These are phyloP conservation scores for Lasiodiplodia hormozganensis DNA, from an alignment of 2,329 filamentous ascomycete species.

Conservation along the genomic window DNA sequence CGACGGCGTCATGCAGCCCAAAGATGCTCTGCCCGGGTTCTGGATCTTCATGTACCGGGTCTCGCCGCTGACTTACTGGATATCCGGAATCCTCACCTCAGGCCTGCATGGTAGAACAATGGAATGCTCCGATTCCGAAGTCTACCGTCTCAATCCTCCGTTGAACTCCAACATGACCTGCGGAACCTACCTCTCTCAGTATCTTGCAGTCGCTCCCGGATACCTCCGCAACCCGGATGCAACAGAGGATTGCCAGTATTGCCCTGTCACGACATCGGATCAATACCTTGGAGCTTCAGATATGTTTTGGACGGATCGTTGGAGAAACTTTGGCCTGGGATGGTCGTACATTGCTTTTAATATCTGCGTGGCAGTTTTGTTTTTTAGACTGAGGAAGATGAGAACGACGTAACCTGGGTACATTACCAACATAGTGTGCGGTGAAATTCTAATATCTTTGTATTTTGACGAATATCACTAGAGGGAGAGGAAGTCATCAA, in stretches of 20 bases:
- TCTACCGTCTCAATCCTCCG: background rate
- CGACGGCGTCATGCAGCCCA: constrained; percentile 67
- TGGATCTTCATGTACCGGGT: constrained; percentile 80
- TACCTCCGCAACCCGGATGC: constrained; percentile 53
- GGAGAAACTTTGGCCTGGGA: constrained; percentile 75
- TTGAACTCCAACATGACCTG: constrained; percentile 46
- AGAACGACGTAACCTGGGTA: too few relatives aligned
- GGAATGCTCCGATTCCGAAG: constrained; percentile 46
- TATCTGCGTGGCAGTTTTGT: constrained; percentile 43
- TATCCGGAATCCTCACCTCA: constrained; percentile 48
- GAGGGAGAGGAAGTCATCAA: too few relatives aligned
- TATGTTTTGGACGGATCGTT: constrained; percentile 59
- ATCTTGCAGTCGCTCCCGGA: constrained; percentile 48
- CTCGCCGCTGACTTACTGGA: constrained; percentile 71
- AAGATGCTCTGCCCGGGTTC: constrained; percentile 68
- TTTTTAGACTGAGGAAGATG: background rate
- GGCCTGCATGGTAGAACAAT: constrained; percentile 56
- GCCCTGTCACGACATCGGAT: constrained; percentile 53
- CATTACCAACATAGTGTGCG: too few relatives aligned
- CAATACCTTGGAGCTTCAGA: constrained; percentile 53
- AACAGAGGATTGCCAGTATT: constrained; percentile 58
- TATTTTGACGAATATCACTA: too few relatives aligned
- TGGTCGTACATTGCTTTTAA: constrained; percentile 73
- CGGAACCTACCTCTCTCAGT: constrained; percentile 53
- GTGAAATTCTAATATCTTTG: too few relatives aligned